A percentile compares a stretch with the other conserved stretches of the same genome.
Conservation (phyloP, 768 basidiomycete genomes). For the Boletus subparvulus region DNA sequence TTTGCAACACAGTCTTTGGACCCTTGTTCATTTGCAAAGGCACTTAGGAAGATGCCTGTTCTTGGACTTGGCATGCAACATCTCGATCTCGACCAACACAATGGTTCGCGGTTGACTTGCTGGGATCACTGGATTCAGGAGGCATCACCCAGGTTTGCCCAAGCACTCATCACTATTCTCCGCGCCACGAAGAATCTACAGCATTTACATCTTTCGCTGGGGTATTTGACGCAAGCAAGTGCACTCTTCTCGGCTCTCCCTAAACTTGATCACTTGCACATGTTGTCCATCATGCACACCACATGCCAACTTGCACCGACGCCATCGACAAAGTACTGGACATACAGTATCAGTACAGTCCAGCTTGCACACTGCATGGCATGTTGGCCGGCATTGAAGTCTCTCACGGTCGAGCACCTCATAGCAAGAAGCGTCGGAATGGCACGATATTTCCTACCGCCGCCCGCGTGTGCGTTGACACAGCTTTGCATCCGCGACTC, state of each 20-base stretch:
- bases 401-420: not conserved
- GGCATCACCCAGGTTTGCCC: not conserved
- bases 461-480: slow-evolving; percentile 1
- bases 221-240: not conserved
- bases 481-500: not conserved
- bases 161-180: not conserved
- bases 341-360: not conserved
- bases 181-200: slow-evolving; percentile 3
- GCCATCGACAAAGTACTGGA: too few species aligned
- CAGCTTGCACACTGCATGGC: not conserved
- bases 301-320: too few species aligned
- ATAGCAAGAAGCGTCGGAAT: not conserved
- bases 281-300: not conserved
- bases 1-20: not conserved
- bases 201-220: not conserved
- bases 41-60: not conserved
- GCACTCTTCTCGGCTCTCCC: not conserved
- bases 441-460: not conserved
- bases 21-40: not conserved
- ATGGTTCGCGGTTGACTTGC: not conserved
- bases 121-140: not conserved
- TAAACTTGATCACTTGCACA: not conserved
- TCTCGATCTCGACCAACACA: not conserved
- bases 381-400: not conserved
- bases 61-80: not conserved